Conservation (phyloP, 352 stramenopile genomes). For the Peronospora belbahrii region DNA sequence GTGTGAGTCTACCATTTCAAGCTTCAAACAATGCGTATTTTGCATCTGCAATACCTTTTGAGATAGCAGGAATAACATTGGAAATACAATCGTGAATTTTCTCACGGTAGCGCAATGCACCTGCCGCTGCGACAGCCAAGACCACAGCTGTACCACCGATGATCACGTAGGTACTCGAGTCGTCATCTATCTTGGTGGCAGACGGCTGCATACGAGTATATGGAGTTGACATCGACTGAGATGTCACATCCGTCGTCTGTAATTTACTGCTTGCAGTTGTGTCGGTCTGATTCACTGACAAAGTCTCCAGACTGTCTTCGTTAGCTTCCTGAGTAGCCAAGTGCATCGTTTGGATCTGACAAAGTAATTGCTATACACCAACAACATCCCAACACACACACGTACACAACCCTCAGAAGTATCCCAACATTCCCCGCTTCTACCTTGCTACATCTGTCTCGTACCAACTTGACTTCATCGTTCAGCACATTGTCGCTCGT, state of each 20-base stretch:
- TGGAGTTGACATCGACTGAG: conserved; percentile 2
- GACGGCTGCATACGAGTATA: background rate
- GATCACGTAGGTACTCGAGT: conserved; percentile 28
- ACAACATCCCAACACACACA: no score
- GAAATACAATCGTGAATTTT: conserved; percentile 39
- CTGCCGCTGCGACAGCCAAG: conserved; percentile 35
- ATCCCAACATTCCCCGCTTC: background rate
- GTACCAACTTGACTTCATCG: conserved; percentile 38
- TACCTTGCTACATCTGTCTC: background rate
- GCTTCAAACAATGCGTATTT: conserved; percentile 62
- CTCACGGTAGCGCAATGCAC: conserved; percentile 41
- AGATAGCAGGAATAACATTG: conserved; percentile 38
- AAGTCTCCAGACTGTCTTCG: conserved; percentile 3
- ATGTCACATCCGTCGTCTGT: conserved; percentile 1
- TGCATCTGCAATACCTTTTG: conserved; percentile 48
- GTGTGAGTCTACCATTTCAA: conserved; percentile 5
- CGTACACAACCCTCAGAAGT: background rate
- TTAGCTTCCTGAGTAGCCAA: conserved; percentile 12
- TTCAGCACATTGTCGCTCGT: conserved; percentile 32
- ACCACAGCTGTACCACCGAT: conserved; percentile 45
- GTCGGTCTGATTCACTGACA: background rate
- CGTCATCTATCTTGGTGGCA: conserved; percentile 15
- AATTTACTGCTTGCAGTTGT: conserved; percentile 1
- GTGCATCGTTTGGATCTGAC: conserved; percentile 22
- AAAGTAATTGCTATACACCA: conserved; percentile 31